Conservation (phyloP, 768 basidiomycete genomes). For the Xerocomus potaroensis region DNA sequence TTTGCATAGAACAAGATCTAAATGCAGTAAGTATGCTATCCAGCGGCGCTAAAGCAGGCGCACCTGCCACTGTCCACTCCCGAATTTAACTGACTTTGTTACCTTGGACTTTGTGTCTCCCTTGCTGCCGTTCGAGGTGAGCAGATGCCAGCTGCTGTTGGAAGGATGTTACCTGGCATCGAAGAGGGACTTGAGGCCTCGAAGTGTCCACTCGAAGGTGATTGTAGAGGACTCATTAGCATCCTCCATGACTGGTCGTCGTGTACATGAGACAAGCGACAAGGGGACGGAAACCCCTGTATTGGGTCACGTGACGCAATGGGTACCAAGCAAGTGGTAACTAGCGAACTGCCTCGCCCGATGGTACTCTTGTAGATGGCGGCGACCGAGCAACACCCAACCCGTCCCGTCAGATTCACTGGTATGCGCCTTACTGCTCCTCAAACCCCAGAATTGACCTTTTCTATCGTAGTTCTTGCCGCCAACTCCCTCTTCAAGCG, state of each 20-base stretch:
- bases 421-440: conserved; percentile 5
- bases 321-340: background rate
- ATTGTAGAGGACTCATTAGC: conserved; percentile 51
- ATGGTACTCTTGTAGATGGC: conserved; percentile 17
- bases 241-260: conserved; percentile 32
- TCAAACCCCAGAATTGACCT: background rate
- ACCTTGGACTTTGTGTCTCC: conserved; percentile 77
- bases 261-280: background rate
- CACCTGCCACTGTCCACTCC: conserved; percentile 74
- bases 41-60: background rate
- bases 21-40: background rate
- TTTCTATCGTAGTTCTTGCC: conserved; percentile 57
- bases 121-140: conserved; percentile 36
- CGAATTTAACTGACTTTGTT: conserved; percentile 72
- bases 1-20: conserved; percentile 85
- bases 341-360: conserved; percentile 1
- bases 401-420: conserved; percentile 24
- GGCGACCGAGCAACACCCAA: conserved; percentile 6
- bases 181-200: conserved; percentile 66
- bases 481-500: conserved; percentile 73
- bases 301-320: conserved; percentile 1
- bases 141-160: background rate
- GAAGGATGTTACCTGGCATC: conserved; percentile 51
- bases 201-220: conserved; percentile 76
- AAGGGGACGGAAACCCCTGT: background rate